These are phyloP conservation scores for Hirschioporus abietinus DNA, from an alignment of 768 basidiomycete genomes.

Conservation along the genomic window DNA sequence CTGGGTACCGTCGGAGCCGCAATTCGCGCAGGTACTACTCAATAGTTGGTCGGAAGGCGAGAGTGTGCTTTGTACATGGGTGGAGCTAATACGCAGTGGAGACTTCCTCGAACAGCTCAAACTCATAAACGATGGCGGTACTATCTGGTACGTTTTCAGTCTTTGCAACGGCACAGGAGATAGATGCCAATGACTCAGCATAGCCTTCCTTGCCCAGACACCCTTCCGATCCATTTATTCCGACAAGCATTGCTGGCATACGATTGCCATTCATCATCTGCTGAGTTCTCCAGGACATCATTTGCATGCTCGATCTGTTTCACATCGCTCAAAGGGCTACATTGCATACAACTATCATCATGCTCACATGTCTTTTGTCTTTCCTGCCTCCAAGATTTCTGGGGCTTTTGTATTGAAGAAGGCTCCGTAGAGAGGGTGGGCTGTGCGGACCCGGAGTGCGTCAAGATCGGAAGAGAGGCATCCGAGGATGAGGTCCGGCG, in stretches of 20 bases:
- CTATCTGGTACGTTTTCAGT: constrained; percentile 32
- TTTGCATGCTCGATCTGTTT: constrained; percentile 79
- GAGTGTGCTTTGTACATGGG: constrained; percentile 61
- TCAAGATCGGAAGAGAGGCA: constrained; percentile 57
- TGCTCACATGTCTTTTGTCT: constrained; percentile 84
- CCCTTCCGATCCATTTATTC: constrained; percentile 48
- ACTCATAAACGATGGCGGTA: constrained; percentile 27
- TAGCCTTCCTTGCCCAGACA: constrained; percentile 33
- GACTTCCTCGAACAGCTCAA: constrained; percentile 51
- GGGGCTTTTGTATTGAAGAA: constrained; percentile 75
- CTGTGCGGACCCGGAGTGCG: constrained; percentile 77
- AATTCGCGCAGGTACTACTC: constrained; percentile 36
- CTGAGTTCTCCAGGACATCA: constrained; percentile 55
- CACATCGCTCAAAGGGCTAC: constrained; percentile 63
- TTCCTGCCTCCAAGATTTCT: constrained; percentile 75
- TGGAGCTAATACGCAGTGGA: constrained; percentile 65
- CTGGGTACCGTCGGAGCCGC: constrained; percentile 46
- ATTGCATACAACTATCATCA: constrained; percentile 55
- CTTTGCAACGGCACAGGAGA: constrained; percentile 6
- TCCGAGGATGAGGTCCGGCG: constrained; percentile 67
- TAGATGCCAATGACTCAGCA: constrained; percentile 26
- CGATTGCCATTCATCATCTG: constrained; percentile 40
- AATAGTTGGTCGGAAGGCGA: constrained; percentile 59
- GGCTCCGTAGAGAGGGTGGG: constrained; percentile 72
- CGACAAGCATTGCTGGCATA: constrained; percentile 41